Evolutionary conservation across 495 filamentous ascomycete species (phyloP).

Genomic region (Penicillium roqueforti): DNA sequence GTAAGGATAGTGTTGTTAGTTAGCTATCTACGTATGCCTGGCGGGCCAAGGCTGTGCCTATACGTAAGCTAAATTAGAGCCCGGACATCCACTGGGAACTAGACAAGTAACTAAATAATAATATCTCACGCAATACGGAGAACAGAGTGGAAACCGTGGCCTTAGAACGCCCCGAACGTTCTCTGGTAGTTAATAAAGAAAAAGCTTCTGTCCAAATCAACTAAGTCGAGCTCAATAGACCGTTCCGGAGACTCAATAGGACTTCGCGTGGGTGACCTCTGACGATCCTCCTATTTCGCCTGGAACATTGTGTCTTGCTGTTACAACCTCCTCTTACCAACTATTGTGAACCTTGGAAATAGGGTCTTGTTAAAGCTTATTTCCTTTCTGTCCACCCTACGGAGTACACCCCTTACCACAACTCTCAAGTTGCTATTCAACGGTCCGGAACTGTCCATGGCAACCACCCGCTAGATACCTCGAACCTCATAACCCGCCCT

Average conservation of each 20-base stretch:
- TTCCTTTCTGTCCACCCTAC: not conserved
- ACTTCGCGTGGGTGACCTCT: constrained; percentile 12
- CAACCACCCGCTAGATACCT: constrained; percentile 11
- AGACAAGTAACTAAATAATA: not conserved
- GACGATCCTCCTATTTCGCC: constrained; percentile 24
- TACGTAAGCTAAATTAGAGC: not conserved
- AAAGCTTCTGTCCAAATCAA: not conserved
- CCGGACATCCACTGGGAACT: not conserved
- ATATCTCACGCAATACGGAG: not conserved
- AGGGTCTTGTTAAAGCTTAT: not conserved
- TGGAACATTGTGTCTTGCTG: not conserved
- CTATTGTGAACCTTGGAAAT: not conserved
- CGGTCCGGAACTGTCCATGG: constrained; percentile 25
- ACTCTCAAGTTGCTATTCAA: not conserved
- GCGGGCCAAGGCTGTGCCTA: too few relatives aligned
- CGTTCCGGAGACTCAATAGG: not conserved
- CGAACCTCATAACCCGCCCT: constrained; percentile 2
- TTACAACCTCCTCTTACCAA: constrained; percentile 1
- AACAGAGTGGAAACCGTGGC: not conserved
- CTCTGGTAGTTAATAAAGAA: not conserved
- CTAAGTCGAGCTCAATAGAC: not conserved
- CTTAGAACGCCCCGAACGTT: not conserved
- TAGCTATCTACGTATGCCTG: too few relatives aligned
- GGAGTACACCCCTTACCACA: not conserved
- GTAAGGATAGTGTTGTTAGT: too few relatives aligned